Conservation (phyloP, 768 basidiomycete species). For the Nidularia pulvinata region DNA sequence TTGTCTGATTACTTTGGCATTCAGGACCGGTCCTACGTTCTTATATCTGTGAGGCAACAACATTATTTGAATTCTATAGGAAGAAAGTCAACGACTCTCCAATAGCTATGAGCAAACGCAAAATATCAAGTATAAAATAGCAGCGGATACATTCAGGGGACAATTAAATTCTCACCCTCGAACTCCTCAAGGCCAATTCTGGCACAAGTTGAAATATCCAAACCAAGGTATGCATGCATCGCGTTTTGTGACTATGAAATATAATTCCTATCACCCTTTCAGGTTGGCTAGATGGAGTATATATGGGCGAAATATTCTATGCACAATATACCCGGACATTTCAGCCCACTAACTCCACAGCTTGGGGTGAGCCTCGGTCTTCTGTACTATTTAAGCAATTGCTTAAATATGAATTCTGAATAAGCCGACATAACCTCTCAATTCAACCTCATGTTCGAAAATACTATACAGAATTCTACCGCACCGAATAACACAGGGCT, state of each 20-base stretch:
- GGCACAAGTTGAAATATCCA: constrained; percentile 40
- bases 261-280: neutral
- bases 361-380: constrained; percentile 26
- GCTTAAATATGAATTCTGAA: neutral
- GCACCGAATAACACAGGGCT: constrained; percentile 38
- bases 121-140: constrained; percentile 35
- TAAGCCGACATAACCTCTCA: constrained; percentile 39
- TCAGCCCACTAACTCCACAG: constrained; percentile 30
- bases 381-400: too few relatives aligned
- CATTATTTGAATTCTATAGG: neutral
- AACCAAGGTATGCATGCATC: constrained; percentile 31
- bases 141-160: constrained; percentile 32
- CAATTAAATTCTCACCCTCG: constrained; percentile 42
- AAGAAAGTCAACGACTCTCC: neutral
- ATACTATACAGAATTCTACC: constrained; percentile 34
- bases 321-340: constrained; percentile 34
- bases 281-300: constrained; percentile 47
- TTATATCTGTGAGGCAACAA: constrained; percentile 1
- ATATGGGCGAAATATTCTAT: constrained; percentile 47
- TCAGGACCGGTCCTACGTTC: constrained; percentile 2
- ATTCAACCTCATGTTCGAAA: constrained; percentile 40
- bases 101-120: constrained; percentile 31
- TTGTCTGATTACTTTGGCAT: neutral
- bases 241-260: neutral
- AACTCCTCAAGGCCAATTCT: constrained; percentile 42